Evolutionary conservation across 2,329 filamentous ascomycete species (phyloP), one percentile per base, ranked within the genome.

Genomic region (Penicillium sp.): DNA sequence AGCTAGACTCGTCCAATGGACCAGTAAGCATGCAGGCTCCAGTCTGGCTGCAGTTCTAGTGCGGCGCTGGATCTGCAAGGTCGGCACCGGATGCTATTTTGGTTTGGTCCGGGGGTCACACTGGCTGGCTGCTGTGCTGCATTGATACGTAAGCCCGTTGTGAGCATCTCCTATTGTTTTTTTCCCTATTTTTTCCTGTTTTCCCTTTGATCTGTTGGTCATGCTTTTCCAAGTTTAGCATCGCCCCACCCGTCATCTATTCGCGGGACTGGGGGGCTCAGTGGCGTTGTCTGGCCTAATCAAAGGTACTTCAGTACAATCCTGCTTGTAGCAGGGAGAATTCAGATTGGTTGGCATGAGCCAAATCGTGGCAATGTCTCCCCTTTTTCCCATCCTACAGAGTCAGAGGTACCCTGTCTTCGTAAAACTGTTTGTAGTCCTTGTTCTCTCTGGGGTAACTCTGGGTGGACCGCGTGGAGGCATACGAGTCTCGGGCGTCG

Each of bases 41-140:
- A 39, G 42, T 9, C 28, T 21, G 34, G n/a, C 34, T 37, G 34
- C 34, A 37, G 34, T 42, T 48, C 49, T 57, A 62, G 59, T 50
- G 54, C 36, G 40, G 23, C 48, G 47, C 51, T 40, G 13, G 55
- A 62, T 59, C 58, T 63, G 60, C 60, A 63, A 62, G 60, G 59
- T 54, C 53, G 34, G 46, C 23, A 28, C 23, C n/a, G 34, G 36
- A 18, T 61, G 55, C 60, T 55, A 60, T 64, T 62, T 59, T 61
- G 23, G 57, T 54, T 43, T 51, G 52, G 39, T 18, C 39, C 24
- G 39, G 39, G 55, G 58, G 60, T 62, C 52, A 48, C 60, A 61
- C 60, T 45, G 49, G 45, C 33, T 49, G 52, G 21, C 39, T 43
- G 39, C 46, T 36, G 39, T 56, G 54, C 50, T 36, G 45, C 49